Evolutionary conservation across 176 grass and related monocot genomes (phyloP), one percentile per base, ranked within the genome.

Genomic region (Cocos nucifera): DNA sequence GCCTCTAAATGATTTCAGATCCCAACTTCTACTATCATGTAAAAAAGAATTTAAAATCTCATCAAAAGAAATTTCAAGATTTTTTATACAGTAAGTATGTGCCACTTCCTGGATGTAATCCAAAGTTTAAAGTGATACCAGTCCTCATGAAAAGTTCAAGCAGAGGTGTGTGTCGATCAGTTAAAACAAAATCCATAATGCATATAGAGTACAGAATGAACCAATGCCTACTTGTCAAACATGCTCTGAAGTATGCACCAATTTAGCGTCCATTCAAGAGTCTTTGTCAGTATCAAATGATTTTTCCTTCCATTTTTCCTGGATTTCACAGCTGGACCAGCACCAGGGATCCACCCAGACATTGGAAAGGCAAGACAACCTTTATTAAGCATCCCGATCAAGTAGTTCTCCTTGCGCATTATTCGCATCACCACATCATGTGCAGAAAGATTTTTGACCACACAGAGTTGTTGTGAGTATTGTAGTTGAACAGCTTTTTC

Each of bases 241-340:
- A 98, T 89, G 58, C 82, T 92, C 73, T 86, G 83, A 69, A 98
- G 92, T 81, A 98, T 86, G 79, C 93, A 98, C 88, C 93, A 98
- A 69, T 98, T 80, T 78, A 98, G 83, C n/a, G 93, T 92, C 93
- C 93, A 98, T 64, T 98, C 93, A 22, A 98, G 76, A 51, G 93
- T 84, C 72, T 92, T 98, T 9, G 93, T 84, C 48, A 98, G 75
- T 80, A 98, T 86, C 73, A 98, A 71, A 78, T 80, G 53, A 44
- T 86, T 86, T 66, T 78, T 78, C 64, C 50, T 98, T 54, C 66
- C 67, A 58, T 79, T 69, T 26, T 52, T 67, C 53, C 67, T 50
- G 32, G 75, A 77, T 66, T 80, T 77, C 51, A 85, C 67, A 73
- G 59, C 60, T 55, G 87, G 84, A 22, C 78, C 84, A 69, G 78